Percentiles rank a stretch among this genome's conserved stretches.
These are phyloP conservation scores for Thymus mandschuricus DNA, from an alignment of 257 asterid genomes.

Conservation along the genomic window DNA sequence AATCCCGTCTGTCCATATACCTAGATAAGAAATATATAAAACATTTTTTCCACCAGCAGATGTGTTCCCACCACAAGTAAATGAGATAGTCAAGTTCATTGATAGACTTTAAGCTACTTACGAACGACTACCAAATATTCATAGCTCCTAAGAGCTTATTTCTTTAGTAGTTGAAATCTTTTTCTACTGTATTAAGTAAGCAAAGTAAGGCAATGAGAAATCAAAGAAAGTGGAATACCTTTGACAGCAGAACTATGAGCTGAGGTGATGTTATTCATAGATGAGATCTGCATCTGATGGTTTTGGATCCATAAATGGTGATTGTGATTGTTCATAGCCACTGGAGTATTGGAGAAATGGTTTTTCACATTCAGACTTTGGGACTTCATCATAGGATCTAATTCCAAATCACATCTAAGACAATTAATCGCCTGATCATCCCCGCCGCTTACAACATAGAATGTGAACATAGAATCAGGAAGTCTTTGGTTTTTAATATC, in stretches of 20 bases:
- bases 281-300: conserved; percentile 49
- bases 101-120: too few species aligned
- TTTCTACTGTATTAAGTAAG: background rate
- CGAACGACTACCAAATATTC: too few species aligned
- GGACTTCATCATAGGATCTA: conserved; percentile 31
- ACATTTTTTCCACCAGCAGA: background rate
- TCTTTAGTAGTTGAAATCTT: background rate
- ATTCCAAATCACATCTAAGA: conserved; percentile 58
- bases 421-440: conserved; percentile 91
- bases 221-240: conserved; percentile 50
- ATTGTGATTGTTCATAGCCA: conserved; percentile 26
- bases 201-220: background rate
- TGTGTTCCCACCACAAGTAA: background rate
- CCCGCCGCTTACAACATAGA: conserved; percentile 82
- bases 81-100: background rate
- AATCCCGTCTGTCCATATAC: conserved; percentile 90
- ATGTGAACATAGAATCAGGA: conserved; percentile 44
- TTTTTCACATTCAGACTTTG: conserved; percentile 29
- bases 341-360: conserved; percentile 29
- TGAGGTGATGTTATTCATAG: conserved; percentile 57
- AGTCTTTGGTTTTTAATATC: conserved; percentile 40
- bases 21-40: conserved; percentile 31
- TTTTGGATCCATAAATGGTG: conserved; percentile 45
- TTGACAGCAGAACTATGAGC: conserved; percentile 96
- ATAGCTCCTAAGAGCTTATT: background rate